Base-by-base conservation (phyloP, 2,329 filamentous ascomycete genomes). In the Colletotrichum sp. region DNA sequence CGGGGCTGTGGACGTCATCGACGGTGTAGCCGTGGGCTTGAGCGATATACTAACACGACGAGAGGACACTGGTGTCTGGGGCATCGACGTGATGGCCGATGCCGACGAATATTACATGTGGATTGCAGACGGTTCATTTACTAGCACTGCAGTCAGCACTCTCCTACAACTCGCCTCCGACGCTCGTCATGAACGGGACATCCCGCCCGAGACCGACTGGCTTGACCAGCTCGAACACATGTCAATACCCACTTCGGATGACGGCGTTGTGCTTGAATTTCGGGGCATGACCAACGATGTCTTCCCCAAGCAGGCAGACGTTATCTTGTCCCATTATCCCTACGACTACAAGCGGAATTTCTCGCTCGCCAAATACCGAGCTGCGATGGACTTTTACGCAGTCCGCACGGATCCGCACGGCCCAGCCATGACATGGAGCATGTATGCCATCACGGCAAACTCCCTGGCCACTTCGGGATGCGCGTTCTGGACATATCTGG, bases 371-470 rank as follows among this genome's bases (percentile, higher is more conserved):
- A 68, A 68, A 59, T 59, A 68, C 81, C 92, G 48, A 85, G 19
- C 75, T 71, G 77, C 78, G 19, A 74, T 74, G 66, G 74, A 78
- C 74, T 76, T 66, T 52, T 82, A 82, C 69, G 67, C 79, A 84
- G 85, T 80, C 65, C 80, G 81, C n/a, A 80, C 80, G 15, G 81
- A 81, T 19, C 85, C 89, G 0, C 89, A 94, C 77, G 93, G 93
- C 0, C 93, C 93, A 0, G 93, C 91, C 8, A 95, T 95, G 93
- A 95, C 93, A 1, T 94, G 92, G 82, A 91, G 92, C 15, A 91
- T 93, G 16, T 94, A 93, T 82, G 91, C 91, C 75, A 91, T 94
- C 66, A 90, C 92, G 12, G 92, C 93, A 32, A 93, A 92, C 74
- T 87, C 91, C 69, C 87, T 94, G n/a, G 92, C 91, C 2, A 89